These are phyloP conservation scores for Tremellales sp. DNA, from an alignment of 1,284 basidiomycete genomes.

Conservation along the genomic window DNA sequence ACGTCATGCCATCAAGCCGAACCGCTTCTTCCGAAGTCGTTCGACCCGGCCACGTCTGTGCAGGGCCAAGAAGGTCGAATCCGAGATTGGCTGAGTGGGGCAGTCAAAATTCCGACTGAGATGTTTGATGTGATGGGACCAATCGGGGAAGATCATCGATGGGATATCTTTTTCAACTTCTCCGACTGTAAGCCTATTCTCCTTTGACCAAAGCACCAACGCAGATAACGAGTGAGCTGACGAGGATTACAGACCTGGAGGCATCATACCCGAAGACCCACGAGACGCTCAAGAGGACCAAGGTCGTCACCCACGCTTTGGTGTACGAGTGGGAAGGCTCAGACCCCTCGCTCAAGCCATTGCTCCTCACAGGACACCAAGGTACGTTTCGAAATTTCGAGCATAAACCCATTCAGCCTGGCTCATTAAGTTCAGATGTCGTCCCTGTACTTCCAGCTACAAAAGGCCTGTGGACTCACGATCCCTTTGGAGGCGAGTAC, in stretches of 20 bases:
- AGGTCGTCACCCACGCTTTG: conserved; percentile 63
- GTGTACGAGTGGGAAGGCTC: conserved; percentile 63
- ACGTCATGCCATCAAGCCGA: conserved; percentile 28
- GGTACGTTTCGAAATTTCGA: conserved; percentile 44
- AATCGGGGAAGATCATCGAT: conserved; percentile 45
- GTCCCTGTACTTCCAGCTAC: conserved; percentile 59
- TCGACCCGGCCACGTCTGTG: conserved; percentile 20
- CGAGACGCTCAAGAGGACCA: conserved; percentile 53
- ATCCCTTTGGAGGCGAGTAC: conserved; percentile 62
- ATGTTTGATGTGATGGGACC: conserved; percentile 46
- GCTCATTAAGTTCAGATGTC: conserved; percentile 50
- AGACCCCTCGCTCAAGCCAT: conserved; percentile 57
- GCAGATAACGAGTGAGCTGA: neutral
- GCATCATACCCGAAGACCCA: conserved; percentile 53
- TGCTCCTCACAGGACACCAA: conserved; percentile 64
- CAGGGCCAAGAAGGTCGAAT: conserved; percentile 30
- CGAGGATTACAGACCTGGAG: conserved; percentile 32
- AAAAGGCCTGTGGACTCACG: conserved; percentile 57
- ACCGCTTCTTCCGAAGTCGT: conserved; percentile 16
- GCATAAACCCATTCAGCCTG: neutral
- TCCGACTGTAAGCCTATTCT: conserved; percentile 37
- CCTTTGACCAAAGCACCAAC: neutral
- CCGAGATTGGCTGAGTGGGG: conserved; percentile 33
- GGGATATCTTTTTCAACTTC: conserved; percentile 46
- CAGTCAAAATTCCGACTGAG: conserved; percentile 46